Percentiles rank a stretch among this genome's conserved stretches.
phyloP scores from a whole-genome alignment of 768 basidiomycete genomes.

The Auricularia auricula-judae region DNA sequence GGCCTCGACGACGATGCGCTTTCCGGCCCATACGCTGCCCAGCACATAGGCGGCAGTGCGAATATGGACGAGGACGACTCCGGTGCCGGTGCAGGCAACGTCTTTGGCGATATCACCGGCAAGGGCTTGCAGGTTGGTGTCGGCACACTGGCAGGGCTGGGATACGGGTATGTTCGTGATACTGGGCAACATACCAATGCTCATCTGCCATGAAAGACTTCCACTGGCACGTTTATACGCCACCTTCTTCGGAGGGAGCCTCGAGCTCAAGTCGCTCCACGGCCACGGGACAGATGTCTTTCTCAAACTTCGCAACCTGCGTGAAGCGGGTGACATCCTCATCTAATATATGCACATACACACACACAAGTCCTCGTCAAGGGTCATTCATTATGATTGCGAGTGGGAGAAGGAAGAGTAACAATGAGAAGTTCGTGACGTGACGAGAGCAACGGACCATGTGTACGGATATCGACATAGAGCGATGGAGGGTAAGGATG shows the following conservation, averaged over 20 bases:
- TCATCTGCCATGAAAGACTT: constrained; percentile 7
- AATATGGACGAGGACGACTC: constrained; percentile 32
- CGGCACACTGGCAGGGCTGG: constrained; percentile 84
- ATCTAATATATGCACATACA: constrained; percentile 19
- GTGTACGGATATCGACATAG: neutral
- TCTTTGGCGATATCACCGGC: constrained; percentile 71
- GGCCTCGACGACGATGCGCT: constrained; percentile 30
- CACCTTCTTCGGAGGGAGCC: constrained; percentile 78
- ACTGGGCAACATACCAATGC: neutral
- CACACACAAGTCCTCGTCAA: neutral
- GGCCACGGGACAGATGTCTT: constrained; percentile 49
- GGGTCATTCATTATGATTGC: neutral
- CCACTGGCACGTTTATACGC: constrained; percentile 13
- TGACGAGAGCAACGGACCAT: neutral
- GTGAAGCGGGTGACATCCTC: constrained; percentile 40
- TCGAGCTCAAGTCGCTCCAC: constrained; percentile 71
- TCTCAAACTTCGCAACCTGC: constrained; percentile 42
- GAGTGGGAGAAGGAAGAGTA: neutral
- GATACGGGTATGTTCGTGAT: constrained; percentile 45
- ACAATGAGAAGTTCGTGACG: neutral
- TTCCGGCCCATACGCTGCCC: constrained; percentile 69
- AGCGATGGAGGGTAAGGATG: neutral
- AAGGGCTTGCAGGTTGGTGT: constrained; percentile 70
- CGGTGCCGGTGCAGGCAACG: constrained; percentile 33
- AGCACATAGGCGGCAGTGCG: constrained; percentile 64